Evolutionary conservation across 805 yeast genomes (phyloP), one percentile per base, ranked within the genome.

Genomic region (Saturnispora saitoi): DNA sequence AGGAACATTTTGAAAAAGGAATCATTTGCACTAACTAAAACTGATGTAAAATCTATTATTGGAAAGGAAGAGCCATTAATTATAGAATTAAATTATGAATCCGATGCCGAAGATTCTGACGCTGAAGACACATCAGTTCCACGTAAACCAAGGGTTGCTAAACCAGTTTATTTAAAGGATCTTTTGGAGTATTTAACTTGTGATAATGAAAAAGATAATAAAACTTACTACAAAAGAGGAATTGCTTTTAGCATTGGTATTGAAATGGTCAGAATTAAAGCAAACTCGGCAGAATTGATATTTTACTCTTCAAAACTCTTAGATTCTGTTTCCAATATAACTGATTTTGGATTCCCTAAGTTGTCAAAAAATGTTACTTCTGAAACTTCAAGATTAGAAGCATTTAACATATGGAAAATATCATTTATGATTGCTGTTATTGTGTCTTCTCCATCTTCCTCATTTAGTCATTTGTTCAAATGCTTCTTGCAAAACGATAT

Each of bases 151-250:
- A 65, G 60, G 4, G 68, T 77, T 0, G 59, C 71, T 0, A 62
- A 67, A 2, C 89, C 88, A 0, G 71, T 86, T 2, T 91, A 87
- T 56, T 64, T 91, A 36, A 81, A 84, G 54, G 95, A 88, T 52
- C 66, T 90, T 19, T 57, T 87, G 4, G 64, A 68, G 12, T 84
- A 82, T 55, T 68, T 84, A 15, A 66, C 68, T 10, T 69, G 71
- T 0, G 75, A 75, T 28, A 60, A 67, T 2, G 64, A 70, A 4
- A 70, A 69, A 17, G 72, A 72, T 41, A 63, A 70, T 3, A 70
- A 66, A 42, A 79, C 72, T 12, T 78, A 58, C 55, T 81, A 70
- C 54, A 77, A 68, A 69, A 78, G 56, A 52, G 68, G 56, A 55
- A 49, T 71, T 3, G 85, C 85, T 0, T 67, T 80, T n/a, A 56